Conservation (phyloP, 306 rosid species). For the Prunus padus region DNA sequence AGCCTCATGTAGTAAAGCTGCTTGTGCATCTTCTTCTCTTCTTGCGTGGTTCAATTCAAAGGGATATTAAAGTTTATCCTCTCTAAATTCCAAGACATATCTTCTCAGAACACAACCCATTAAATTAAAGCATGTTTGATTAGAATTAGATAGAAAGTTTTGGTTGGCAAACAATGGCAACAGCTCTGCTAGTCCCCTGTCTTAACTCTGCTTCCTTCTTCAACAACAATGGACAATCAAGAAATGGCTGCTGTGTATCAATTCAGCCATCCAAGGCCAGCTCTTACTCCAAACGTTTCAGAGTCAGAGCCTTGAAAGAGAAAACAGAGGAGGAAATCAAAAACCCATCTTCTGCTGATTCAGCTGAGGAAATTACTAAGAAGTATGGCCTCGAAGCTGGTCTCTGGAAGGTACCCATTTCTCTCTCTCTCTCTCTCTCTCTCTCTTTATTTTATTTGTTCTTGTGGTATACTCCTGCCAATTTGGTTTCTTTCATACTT, state of each 20-base stretch:
- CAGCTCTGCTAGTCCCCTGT: slow-evolving; percentile 34
- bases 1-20: neutral
- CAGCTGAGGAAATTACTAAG: slow-evolving; percentile 72
- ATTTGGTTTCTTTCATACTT: neutral
- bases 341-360: slow-evolving; percentile 38
- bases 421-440: slow-evolving; percentile 2
- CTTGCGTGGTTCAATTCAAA: neutral
- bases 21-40: neutral
- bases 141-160: slow-evolving; percentile 10
- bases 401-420: slow-evolving; percentile 77
- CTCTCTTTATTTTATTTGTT: neutral
- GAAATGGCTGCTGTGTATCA: slow-evolving; percentile 26
- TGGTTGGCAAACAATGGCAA: slow-evolving; percentile 43
- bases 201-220: slow-evolving; percentile 42
- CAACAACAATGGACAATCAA: slow-evolving; percentile 11
- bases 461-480: too few relatives aligned
- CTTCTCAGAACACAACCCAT: neutral
- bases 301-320: slow-evolving; percentile 63
- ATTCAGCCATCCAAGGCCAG: slow-evolving; percentile 26
- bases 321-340: slow-evolving; percentile 70
- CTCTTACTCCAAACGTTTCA: slow-evolving; percentile 38
- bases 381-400: slow-evolving; percentile 96
- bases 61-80: too few relatives aligned
- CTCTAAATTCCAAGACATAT: neutral
- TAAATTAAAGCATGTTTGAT: slow-evolving; percentile 18